Evolutionary conservation across 805 yeast genomes (phyloP).

Genomic region (Starmerella floricola): DNA sequence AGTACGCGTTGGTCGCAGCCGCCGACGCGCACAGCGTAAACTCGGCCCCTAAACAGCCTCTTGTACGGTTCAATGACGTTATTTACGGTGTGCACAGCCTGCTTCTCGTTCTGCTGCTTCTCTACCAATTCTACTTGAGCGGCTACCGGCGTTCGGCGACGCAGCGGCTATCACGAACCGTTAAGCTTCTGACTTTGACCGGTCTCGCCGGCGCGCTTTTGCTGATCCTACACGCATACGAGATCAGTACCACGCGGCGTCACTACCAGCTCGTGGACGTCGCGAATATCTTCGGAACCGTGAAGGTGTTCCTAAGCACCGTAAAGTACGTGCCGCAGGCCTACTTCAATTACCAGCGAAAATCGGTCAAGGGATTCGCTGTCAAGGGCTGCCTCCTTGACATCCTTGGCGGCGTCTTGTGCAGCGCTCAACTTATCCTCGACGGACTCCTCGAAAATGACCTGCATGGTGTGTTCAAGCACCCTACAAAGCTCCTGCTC

Average conservation of each 20-base stretch:
- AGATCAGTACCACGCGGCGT: conserved; percentile 21
- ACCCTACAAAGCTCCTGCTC: conserved; percentile 37
- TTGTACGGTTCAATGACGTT: conserved; percentile 35
- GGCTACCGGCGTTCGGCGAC: conserved; percentile 28
- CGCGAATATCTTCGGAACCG: conserved; percentile 34
- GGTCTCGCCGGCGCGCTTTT: conserved; percentile 19
- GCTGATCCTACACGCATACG: conserved; percentile 25
- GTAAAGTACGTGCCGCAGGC: conserved; percentile 42
- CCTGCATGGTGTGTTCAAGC: conserved; percentile 28
- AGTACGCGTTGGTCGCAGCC: conserved; percentile 28
- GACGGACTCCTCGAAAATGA: conserved; percentile 32
- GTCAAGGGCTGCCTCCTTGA: conserved; percentile 33
- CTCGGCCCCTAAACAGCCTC: conserved; percentile 28
- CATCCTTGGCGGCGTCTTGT: conserved; percentile 34
- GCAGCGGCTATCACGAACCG: conserved; percentile 26
- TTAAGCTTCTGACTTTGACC: conserved; percentile 17
- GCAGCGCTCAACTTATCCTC: conserved; percentile 32
- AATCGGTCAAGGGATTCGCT: conserved; percentile 38
- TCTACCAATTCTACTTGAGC: conserved; percentile 31
- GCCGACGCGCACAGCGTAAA: conserved; percentile 10
- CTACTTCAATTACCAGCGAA: conserved; percentile 32
- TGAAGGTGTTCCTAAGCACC: conserved; percentile 36
- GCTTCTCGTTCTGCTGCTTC: conserved; percentile 27
- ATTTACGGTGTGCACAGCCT: conserved; percentile 37
- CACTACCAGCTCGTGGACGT: conserved; percentile 30